phyloP scores from a whole-genome alignment of 306 rosid species.

The Lathyrus aphaca region DNA sequence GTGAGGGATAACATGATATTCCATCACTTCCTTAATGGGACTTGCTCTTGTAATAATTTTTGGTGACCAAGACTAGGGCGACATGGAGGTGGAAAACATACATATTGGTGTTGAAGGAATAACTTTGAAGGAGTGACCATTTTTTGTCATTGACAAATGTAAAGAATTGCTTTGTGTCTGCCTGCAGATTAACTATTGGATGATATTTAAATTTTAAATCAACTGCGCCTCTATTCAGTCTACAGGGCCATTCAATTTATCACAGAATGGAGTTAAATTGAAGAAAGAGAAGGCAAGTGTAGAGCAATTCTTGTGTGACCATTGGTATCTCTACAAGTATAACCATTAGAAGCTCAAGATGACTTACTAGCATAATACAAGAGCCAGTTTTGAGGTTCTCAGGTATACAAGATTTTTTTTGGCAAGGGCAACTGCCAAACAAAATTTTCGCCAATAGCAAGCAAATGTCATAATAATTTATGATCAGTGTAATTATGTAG shows the following conservation, averaged over 20 bases:
- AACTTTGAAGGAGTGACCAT: constrained; percentile 12
- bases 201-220: constrained; percentile 23
- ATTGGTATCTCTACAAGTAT: background rate
- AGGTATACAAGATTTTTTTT: background rate
- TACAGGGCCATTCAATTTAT: background rate
- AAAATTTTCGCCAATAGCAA: background rate
- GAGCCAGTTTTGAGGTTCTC: background rate
- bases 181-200: background rate
- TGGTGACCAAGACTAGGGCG: constrained; percentile 56
- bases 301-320: background rate
- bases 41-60: constrained; percentile 75
- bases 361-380: background rate
- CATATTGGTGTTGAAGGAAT: constrained; percentile 4
- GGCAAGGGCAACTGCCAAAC: background rate
- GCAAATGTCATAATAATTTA: background rate
- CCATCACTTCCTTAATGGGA: constrained; percentile 73
- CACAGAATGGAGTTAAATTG: background rate
- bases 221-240: background rate
- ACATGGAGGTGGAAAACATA: constrained; percentile 9
- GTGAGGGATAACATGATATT: constrained; percentile 79
- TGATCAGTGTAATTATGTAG: background rate
- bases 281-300: constrained; percentile 23
- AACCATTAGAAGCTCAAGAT: background rate
- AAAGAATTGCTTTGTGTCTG: constrained; percentile 6
- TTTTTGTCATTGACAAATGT: constrained; percentile 10